Base-by-base conservation (phyloP, 306 rosid genomes). In the Lathyrus tuberosus region DNA sequence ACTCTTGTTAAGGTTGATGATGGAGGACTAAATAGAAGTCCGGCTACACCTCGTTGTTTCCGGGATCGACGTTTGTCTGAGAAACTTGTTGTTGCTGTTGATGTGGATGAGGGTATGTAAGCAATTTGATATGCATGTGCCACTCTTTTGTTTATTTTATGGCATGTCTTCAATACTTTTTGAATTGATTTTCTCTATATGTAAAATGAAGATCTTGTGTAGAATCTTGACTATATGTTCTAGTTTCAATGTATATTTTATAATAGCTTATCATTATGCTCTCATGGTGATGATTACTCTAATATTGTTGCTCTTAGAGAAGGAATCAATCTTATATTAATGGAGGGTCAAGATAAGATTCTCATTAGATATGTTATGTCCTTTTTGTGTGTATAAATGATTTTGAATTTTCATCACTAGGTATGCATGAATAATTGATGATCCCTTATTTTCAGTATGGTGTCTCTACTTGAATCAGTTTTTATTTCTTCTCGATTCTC, bases 71-170 rank as follows among this genome's bases (percentile, higher is more conserved):
- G 71, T 47, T 63, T 78, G 74, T 65, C 88, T 12, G 80, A 70
- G 57, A 90, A 85, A 64, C 41, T 88, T 40, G 84, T 76, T 49
- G 96, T 93, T 59, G 98, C 98, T 4, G 98, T 93, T 56, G 98
- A 93, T 42, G 85, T 93, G 44, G 98, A 93, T 65, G 98, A 93
- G 81, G 98, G 96, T 93, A 79, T 62, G 78, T 76, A n/a, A 22
- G 52, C 67, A 11, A 8, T 17, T 53, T 10, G 1, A 33, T 28
- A 57, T 71, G 47, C 18, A 5, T 33, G 46, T 74, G 58, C 12
- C 8, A 43, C 17, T 9, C 10, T 53, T 47, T 56, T 22, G 35
- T 26, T 43, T 8, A 46, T 15, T 70, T 51, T 8, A 54, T 13
- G 37, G 20, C 31, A n/a, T 37, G 61, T 15, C 56, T 17, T 58